These are phyloP conservation scores for Colletotrichum costaricense DNA, from an alignment of 2,329 filamentous ascomycete species.

Conservation along the genomic window DNA sequence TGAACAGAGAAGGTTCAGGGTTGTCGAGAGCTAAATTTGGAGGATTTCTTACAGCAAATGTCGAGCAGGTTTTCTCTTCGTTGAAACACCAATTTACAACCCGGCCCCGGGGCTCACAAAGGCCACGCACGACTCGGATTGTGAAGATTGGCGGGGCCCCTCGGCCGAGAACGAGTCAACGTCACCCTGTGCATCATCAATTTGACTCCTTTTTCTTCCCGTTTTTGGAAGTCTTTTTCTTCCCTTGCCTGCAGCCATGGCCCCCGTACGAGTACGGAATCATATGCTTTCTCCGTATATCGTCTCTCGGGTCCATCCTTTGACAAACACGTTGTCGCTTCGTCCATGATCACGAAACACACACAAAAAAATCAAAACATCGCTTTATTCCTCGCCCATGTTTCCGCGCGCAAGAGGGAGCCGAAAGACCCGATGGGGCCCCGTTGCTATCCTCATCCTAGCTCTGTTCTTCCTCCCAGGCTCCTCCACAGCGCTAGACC, in stretches of 20 bases:
- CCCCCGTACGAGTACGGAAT: not conserved
- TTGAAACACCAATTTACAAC: not conserved
- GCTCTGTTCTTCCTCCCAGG: not conserved
- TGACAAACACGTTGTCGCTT: not conserved
- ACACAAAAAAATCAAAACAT: not conserved
- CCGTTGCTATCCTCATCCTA: not conserved
- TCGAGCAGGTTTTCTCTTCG: not conserved
- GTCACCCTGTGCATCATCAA: not conserved
- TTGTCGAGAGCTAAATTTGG: not conserved
- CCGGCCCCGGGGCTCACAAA: not conserved
- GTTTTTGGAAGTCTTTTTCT: not conserved
- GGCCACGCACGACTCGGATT: constrained; percentile 21
- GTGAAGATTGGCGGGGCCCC: not conserved
- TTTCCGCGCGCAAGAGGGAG: not conserved
- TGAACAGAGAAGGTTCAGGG: not conserved
- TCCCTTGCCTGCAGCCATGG: not conserved
- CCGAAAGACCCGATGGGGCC: not conserved
- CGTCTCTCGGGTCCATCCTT: not conserved
- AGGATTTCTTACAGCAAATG: not conserved
- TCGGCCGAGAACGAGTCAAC: constrained; percentile 11
- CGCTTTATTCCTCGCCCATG: not conserved
- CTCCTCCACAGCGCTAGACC: constrained; percentile 22
- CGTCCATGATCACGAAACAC: not conserved
- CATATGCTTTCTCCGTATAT: not conserved
- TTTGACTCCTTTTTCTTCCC: not conserved